These are phyloP conservation scores for Arthrobotrys entomopaga DNA, from an alignment of 2,329 filamentous ascomycete genomes.

Conservation along the genomic window DNA sequence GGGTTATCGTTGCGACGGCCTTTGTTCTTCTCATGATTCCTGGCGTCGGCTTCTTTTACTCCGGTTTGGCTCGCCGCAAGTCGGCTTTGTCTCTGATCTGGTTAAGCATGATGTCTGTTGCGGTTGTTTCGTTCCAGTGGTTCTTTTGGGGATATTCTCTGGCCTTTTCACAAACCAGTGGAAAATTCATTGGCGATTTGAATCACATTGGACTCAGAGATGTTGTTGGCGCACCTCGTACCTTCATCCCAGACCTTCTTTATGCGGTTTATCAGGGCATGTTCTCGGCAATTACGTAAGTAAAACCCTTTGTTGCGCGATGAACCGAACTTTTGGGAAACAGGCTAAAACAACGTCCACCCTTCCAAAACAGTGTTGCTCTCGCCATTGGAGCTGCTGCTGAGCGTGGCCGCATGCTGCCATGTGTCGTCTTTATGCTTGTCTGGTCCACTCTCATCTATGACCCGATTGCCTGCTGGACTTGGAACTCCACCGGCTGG, in stretches of 20 bases:
- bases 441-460: slow-evolving; percentile 91
- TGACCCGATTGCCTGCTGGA: slow-evolving; percentile 94
- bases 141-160: slow-evolving; percentile 94
- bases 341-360: slow-evolving; percentile 35
- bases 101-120: slow-evolving; percentile 82
- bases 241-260: slow-evolving; percentile 79
- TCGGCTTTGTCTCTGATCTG: slow-evolving; percentile 87
- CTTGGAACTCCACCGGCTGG: slow-evolving; percentile 88
- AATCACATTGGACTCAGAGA: slow-evolving; percentile 81
- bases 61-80: slow-evolving; percentile 86
- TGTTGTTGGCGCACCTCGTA: slow-evolving; percentile 77
- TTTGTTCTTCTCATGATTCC: slow-evolving; percentile 93
- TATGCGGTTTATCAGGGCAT: slow-evolving; percentile 89
- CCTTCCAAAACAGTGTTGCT: slow-evolving; percentile 71
- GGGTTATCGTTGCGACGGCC: slow-evolving; percentile 79
- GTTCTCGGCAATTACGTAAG: slow-evolving; percentile 88
- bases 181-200: slow-evolving; percentile 79
- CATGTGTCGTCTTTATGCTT: slow-evolving; percentile 91
- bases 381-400: slow-evolving; percentile 85
- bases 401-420: slow-evolving; percentile 86
- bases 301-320: slow-evolving; percentile 54
- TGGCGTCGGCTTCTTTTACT: slow-evolving; percentile 94
- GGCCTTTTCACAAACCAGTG: slow-evolving; percentile 80
- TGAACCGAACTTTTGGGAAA: slow-evolving; percentile 27
- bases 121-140: slow-evolving; percentile 87